Base-by-base conservation (phyloP, 2,329 filamentous ascomycete species). In the Colletotrichum orchidophilum region DNA sequence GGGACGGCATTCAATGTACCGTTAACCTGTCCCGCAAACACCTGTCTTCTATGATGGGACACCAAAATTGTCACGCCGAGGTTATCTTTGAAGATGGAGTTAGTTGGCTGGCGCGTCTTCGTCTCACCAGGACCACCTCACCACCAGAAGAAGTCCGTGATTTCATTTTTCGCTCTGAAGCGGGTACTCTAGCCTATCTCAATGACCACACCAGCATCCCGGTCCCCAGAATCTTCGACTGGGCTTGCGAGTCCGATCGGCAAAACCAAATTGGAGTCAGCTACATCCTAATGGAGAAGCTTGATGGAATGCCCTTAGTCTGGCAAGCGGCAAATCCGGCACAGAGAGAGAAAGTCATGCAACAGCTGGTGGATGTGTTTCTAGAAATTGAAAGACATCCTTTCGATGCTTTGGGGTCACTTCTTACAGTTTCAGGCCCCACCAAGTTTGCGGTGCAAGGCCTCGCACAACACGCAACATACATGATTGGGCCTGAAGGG, bases 231-330 rank as follows among this genome's bases (percentile, higher is more conserved):
- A 12, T 49, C 13, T 63, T 31, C 7, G 80, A 82, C 65, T 79
- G 73, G 75, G 76, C 75, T 29, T 80, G 76, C 61, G 77, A 78
- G 60, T 76, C 76, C 12, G 77, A 78, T 65, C 75, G 73, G 3
- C 35, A 21, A 1, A 83, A 83, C 70, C 72, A 72, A 27, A 62
- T 83, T 42, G 80, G 81, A 11, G 76, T 81, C 50, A 77, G 79
- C 26, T 84, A 83, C 65, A 83, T 85, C 54, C 75, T 84, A 21
- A 81, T 84, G 77, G 80, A 84, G 68, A 85, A 82, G 74, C 63
- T 85, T 54, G 72, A 75, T 12, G 80, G 81, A 5, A 76, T 57
- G 24, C 78, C 79, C 1, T 73, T 85, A 26, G 73, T 77, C 5
- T 84, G 79, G 80, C 73, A 80, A 57, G 54, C 65, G 46, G 75